These are phyloP conservation scores for Cronartium ribicola DNA, from an alignment of 1,284 basidiomycete species.

Conservation along the genomic window DNA sequence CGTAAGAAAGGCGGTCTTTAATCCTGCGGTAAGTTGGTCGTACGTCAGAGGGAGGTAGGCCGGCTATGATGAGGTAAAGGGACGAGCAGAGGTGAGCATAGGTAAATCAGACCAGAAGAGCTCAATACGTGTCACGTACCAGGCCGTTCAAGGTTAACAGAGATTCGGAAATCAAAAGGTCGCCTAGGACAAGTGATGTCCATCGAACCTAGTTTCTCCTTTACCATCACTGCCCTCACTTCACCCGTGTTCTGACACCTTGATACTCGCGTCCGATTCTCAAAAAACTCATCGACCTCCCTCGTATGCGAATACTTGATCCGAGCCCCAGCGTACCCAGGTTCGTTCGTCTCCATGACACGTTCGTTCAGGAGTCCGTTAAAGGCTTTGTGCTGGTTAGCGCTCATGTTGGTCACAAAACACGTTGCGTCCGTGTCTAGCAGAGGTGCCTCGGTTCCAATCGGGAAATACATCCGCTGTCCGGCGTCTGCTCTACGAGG, in stretches of 20 bases:
- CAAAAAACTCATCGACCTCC: constrained; percentile 77
- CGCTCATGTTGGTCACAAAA: constrained; percentile 88
- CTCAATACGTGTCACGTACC: constrained; percentile 51
- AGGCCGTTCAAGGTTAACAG: constrained; percentile 72
- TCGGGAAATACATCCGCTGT: constrained; percentile 62
- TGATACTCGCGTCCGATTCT: constrained; percentile 63
- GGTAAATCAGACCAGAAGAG: not conserved
- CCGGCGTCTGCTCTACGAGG: constrained; percentile 62
- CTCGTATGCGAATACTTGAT: constrained; percentile 73
- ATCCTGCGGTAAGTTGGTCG: constrained; percentile 55
- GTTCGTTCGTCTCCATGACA: constrained; percentile 57
- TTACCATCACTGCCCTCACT: constrained; percentile 61
- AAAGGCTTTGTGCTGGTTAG: constrained; percentile 77
- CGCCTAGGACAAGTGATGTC: constrained; percentile 80
- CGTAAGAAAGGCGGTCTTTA: constrained; percentile 88
- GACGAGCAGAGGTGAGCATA: not conserved
- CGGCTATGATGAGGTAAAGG: constrained; percentile 42
- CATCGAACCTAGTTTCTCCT: constrained; percentile 77
- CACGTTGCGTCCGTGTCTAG: constrained; percentile 55
- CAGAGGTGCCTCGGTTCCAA: constrained; percentile 71
- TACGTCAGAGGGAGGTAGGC: constrained; percentile 46
- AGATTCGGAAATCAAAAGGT: constrained; percentile 83
- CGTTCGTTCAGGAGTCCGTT: constrained; percentile 78
- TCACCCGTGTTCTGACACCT: constrained; percentile 68
- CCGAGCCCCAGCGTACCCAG: constrained; percentile 58